Evolutionary conservation across 345 rosid species (phyloP).

Genomic region (Pistacia vera): DNA sequence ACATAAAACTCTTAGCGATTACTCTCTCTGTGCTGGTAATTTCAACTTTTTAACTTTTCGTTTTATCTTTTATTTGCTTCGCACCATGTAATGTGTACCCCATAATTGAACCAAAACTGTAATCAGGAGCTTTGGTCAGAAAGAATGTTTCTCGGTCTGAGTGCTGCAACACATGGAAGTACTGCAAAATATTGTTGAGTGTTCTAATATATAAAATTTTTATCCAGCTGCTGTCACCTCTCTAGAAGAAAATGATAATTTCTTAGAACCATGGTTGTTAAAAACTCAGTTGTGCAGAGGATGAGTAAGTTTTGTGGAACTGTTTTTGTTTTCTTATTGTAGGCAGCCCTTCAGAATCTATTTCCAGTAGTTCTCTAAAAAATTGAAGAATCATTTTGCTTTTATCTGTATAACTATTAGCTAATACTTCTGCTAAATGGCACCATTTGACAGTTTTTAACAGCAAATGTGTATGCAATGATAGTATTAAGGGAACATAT

Average conservation of each 20-base stretch:
- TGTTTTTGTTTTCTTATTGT: slow-evolving; percentile 1
- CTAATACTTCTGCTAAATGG: not conserved
- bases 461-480: not conserved
- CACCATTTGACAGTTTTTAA: not conserved
- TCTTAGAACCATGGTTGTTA: not conserved
- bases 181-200: not conserved
- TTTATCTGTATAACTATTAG: not conserved
- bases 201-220: not conserved
- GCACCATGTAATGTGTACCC: no score
- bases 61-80: no score
- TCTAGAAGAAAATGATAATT: not conserved
- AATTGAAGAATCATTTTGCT: slow-evolving; percentile 9
- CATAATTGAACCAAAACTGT: no score
- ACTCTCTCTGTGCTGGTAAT: not conserved
- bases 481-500: not conserved
- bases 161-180: slow-evolving; percentile 2
- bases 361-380: not conserved
- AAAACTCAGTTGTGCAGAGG: slow-evolving; percentile 1
- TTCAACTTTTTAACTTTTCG: not conserved
- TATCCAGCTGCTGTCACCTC: slow-evolving; percentile 9
- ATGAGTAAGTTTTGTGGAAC: not conserved
- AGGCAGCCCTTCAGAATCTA: not conserved
- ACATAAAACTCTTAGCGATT: not conserved
- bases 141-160: not conserved
- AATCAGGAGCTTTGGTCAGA: not conserved